These are phyloP conservation scores for Lachnellula suecica DNA, from an alignment of 2,329 filamentous ascomycete genomes.

Conservation along the genomic window DNA sequence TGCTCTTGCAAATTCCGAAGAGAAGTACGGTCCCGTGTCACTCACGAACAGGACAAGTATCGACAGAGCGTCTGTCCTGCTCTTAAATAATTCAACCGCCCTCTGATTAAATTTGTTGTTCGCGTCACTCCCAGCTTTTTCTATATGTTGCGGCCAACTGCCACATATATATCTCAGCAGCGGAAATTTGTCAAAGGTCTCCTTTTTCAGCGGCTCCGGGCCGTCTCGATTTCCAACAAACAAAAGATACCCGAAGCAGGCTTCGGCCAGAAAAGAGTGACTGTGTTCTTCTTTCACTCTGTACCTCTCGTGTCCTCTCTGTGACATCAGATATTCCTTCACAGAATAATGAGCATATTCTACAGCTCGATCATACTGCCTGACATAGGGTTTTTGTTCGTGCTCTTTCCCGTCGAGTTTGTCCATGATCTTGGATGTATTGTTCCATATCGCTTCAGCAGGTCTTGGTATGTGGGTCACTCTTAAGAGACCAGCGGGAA, in stretches of 20 bases:
- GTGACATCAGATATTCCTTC: not conserved
- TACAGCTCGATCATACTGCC: not conserved
- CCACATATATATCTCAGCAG: not conserved
- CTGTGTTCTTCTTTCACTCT: too few relatives aligned
- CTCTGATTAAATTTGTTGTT: not conserved
- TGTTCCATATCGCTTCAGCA: not conserved
- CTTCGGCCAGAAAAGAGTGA: too few relatives aligned
- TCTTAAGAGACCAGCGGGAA: not conserved
- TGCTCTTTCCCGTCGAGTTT: not conserved
- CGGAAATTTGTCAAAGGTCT: not conserved
- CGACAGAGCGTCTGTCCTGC: not conserved
- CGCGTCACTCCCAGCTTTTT: not conserved
- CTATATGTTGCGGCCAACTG: not conserved
- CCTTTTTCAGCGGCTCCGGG: not conserved
- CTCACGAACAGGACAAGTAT: not conserved
- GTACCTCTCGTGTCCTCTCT: too few relatives aligned
- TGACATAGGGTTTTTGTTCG: not conserved
- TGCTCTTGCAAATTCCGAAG: not conserved
- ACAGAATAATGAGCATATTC: conserved; percentile 2
- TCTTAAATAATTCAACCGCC: not conserved
- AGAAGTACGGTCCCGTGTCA: not conserved
- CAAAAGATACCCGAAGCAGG: too few relatives aligned
- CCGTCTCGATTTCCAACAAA: not conserved
- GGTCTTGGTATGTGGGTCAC: not conserved
- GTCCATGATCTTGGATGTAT: not conserved